Evolutionary conservation across 2,329 filamentous ascomycete species (phyloP).

Genomic region (Exophiala bonariae): DNA sequence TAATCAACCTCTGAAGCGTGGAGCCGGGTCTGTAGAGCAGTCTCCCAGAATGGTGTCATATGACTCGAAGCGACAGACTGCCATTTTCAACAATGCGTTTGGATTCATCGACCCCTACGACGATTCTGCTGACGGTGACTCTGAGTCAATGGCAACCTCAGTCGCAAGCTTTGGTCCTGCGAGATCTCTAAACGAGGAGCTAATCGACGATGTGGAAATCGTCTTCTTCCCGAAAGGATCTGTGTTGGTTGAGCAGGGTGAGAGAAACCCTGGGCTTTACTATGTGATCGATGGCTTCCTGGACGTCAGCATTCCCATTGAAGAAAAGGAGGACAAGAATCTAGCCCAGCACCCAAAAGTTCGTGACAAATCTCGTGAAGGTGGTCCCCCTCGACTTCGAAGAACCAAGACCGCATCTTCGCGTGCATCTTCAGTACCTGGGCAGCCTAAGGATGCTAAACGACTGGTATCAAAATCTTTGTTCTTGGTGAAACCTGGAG

Average conservation of each 20-base stretch:
- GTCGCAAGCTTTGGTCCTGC: constrained; percentile 66
- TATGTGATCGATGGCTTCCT: constrained; percentile 97
- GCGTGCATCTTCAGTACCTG: constrained; percentile 30
- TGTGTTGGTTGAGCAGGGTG: constrained; percentile 91
- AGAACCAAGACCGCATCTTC: constrained; percentile 47
- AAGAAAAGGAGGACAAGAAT: constrained; percentile 51
- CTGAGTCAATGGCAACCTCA: constrained; percentile 74
- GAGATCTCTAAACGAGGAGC: constrained; percentile 69
- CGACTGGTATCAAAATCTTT: constrained; percentile 66
- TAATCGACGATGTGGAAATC: constrained; percentile 91
- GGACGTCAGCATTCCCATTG: constrained; percentile 81
- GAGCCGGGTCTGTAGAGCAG: constrained; percentile 71
- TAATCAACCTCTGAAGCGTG: constrained; percentile 49
- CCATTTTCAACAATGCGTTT: constrained; percentile 82
- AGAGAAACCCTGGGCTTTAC: constrained; percentile 93
- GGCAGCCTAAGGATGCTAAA: constrained; percentile 35
- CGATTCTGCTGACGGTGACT: constrained; percentile 73
- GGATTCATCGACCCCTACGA: constrained; percentile 87
- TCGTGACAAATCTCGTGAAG: constrained; percentile 25
- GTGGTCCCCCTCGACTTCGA: constrained; percentile 46
- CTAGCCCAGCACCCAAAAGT: neutral
- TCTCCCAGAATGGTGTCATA: constrained; percentile 83
- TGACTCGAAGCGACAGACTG: constrained; percentile 77
- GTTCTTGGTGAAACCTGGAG: constrained; percentile 90
- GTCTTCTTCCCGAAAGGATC: constrained; percentile 96